Evolutionary conservation across 2,329 filamentous ascomycete species (phyloP), one percentile per base, ranked within the genome.

Genomic region (Amauroascus verrucosus): DNA sequence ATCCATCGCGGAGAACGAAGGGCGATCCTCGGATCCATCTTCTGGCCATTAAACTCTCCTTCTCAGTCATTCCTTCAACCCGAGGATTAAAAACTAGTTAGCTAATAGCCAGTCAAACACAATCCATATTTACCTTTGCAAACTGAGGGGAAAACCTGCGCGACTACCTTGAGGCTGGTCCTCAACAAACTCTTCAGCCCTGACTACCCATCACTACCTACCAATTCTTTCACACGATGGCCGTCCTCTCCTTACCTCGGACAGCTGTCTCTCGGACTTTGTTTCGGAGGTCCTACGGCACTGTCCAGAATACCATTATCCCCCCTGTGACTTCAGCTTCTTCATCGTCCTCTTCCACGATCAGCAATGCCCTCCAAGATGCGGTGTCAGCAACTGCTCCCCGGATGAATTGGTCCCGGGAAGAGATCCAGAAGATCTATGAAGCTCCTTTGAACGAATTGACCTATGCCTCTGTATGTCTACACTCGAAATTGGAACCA

Each of bases 361-460:
- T 43, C 14, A 22, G 22, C 48, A 50, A 24, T 37, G 59, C 64
- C 1, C 57, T 72, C 37, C 65, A 65, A 38, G 64, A 70, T 56
- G 70, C 70, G 6, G 65, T 64, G 3, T 59, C 63, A 2, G 67
- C 69, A 18, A 64, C 54, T 6, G 61, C 59, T 45, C 79, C 86
- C 11, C 77, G 87, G 48, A 84, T 83, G 63, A 79, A 83, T 67
- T 95, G 88, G 89, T 87, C 86, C 5, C 81, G 79, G 59, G 82
- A 90, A 58, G 85, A 95, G 71, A 88, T 95, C 57, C 74, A 83
- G 8, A 80, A 85, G 58, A 84, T 95, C 61, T 94, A 93, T 72
- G 80, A 90, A 64, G 84, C 84, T 48, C 86, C 88, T 14, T 73
- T 94, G 65, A 84, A 90, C 75, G 85, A 91, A 65, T 72, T 95